A percentile compares a stretch with the other conserved stretches of the same genome.
Evolutionary conservation across 352 stramenopile species (phyloP).

Genomic region (Pythium coloratum): DNA sequence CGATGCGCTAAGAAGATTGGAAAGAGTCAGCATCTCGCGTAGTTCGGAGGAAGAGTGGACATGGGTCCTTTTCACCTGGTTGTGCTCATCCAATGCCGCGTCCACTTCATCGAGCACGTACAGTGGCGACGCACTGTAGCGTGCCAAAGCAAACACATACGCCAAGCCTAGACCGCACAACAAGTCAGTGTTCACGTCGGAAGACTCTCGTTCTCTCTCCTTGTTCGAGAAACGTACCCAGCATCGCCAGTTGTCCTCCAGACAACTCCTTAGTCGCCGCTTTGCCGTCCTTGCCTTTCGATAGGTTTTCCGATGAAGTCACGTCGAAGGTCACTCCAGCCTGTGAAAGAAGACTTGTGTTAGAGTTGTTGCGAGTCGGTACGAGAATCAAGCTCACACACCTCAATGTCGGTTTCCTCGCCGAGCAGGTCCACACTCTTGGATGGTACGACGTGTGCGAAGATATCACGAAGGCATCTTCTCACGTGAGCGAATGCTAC

Average conservation of each 20-base stretch:
- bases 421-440: constrained; percentile 23
- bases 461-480: constrained; percentile 29
- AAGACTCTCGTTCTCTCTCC: too few relatives aligned
- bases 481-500: constrained; percentile 25
- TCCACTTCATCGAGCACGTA: constrained; percentile 50
- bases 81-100: constrained; percentile 42
- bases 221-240: constrained; percentile 23
- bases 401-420: constrained; percentile 26
- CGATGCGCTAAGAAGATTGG: constrained; percentile 18
- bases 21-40: too few relatives aligned
- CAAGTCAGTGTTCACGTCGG: not conserved
- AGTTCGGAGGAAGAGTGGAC: too few relatives aligned
- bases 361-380: not conserved
- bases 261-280: constrained; percentile 32
- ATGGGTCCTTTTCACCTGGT: constrained; percentile 28
- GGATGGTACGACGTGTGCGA: constrained; percentile 26
- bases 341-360: constrained; percentile 2
- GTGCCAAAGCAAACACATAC: constrained; percentile 42
- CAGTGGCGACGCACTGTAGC: constrained; percentile 37
- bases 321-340: constrained; percentile 21
- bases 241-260: constrained; percentile 42
- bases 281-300: not conserved
- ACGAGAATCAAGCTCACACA: not conserved
- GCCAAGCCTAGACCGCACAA: constrained; percentile 30
- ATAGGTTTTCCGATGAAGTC: not conserved